Base-by-base conservation (phyloP, 2,329 filamentous ascomycete species). In the Neofusicoccum laricinum region DNA sequence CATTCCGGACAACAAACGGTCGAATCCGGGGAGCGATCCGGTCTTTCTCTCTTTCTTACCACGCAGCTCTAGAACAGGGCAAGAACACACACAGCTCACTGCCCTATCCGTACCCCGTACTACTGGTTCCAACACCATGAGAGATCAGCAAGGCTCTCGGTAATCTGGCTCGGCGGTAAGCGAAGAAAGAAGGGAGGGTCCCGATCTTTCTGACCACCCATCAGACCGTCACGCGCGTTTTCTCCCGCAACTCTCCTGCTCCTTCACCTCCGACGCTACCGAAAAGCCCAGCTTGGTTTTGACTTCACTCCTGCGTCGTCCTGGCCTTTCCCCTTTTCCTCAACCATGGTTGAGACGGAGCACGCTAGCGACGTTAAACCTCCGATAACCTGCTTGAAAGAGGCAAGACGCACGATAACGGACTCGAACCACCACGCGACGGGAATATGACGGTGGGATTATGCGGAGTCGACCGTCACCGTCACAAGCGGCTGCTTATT, bases 1-100 rank as follows among this genome's bases (percentile, higher is more conserved):
- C 49, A 51, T 51, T 51, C 49, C 49, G 30, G 49, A 51, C 49
- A 36, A 51, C 32, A 51, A 51, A 51, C 49, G 49, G 49, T 51
- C 49, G 12, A 38, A 38, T 38, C 49, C 30, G 49, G 49, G 49
- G 46, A 4, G 14, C 36, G 25, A 6, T 15, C 14, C 10, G 36
- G 36, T 38, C 36, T 11, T 12, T 38, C 36, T 12, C 3, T 8
- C 36, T 3, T 30, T 30, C 25, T 30, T 1, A 30, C 7, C 5
- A 6, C 7, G 25, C 25, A 30, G 25, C 25, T 30, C 25, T 30
- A 30, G 25, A 30, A 30, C 25, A 30, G 25, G 25, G 25, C 25
- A 30, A 4, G 25, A 30, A 30, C 25, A 30, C 7, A 30, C 25
- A 21, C 19, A 25, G 7, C 8, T 12, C 17, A 7, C 45, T n/a